Conservation (phyloP, 2,329 filamentous ascomycete genomes). For the Capronia coronata region DNA sequence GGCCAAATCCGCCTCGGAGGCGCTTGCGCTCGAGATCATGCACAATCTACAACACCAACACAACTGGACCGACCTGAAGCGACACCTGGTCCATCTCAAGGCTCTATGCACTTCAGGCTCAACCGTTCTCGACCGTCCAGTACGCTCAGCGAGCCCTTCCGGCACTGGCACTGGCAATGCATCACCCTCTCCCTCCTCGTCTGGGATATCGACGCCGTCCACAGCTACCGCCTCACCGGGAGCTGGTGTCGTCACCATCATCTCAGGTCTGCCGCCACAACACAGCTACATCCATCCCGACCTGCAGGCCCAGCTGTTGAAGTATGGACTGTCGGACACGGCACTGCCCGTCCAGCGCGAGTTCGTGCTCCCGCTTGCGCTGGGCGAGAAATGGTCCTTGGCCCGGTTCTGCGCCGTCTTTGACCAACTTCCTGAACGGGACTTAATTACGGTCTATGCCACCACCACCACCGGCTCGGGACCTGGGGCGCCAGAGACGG, state of each 20-base stretch:
- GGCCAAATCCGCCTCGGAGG: conserved; percentile 30
- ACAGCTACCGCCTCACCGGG: conserved; percentile 25
- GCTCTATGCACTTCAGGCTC: not conserved
- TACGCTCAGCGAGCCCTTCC: not conserved
- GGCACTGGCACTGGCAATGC: not conserved
- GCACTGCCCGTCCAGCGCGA: conserved; percentile 48
- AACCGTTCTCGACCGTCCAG: conserved; percentile 3
- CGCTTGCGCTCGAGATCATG: conserved; percentile 52
- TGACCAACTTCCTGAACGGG: conserved; percentile 43
- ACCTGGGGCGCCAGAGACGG: no score
- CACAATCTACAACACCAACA: conserved; percentile 61
- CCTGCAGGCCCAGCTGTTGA: conserved; percentile 56
- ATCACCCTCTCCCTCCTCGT: not conserved
- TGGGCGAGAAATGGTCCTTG: conserved; percentile 56
- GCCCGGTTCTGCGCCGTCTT: conserved; percentile 51
- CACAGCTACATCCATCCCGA: conserved; percentile 59
- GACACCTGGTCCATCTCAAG: conserved; percentile 32
- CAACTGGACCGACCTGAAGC: conserved; percentile 51
- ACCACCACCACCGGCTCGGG: conserved; percentile 9
- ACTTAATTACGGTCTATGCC: conserved; percentile 17
- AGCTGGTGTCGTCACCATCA: conserved; percentile 43
- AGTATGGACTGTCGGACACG: conserved; percentile 42
- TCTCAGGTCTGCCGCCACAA: conserved; percentile 57
- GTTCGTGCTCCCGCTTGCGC: conserved; percentile 54
- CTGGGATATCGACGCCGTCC: conserved; percentile 9